Conservation (phyloP, 371 early-diverging fungal species). For the Enterospora canceri region DNA sequence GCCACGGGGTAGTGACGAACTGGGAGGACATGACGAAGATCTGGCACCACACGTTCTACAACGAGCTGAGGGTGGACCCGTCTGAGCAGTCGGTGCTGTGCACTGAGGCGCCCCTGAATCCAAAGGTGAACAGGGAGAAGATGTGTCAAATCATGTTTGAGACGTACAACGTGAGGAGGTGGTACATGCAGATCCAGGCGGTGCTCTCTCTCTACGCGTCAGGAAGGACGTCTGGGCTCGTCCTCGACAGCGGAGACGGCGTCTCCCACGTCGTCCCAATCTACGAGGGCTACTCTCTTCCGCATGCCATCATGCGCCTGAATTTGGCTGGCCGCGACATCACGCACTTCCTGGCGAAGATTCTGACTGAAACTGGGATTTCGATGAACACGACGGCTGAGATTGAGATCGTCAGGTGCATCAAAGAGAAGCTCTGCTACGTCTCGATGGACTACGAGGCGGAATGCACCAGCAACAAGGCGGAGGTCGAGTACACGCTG, state of each 20-base stretch:
- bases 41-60: conserved; percentile 95
- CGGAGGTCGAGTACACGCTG: conserved; percentile 79
- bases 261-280: conserved; percentile 98
- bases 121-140: conserved; percentile 98
- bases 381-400: conserved; percentile 95
- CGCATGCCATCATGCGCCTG: conserved; percentile 87
- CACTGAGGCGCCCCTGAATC: conserved; percentile 98
- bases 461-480: conserved; percentile 66
- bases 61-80: conserved; percentile 70
- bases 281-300: conserved; percentile 96
- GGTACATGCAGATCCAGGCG: conserved; percentile 97
- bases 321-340: conserved; percentile 88
- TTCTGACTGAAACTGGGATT: conserved; percentile 94
- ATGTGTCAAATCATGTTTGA: conserved; percentile 99
- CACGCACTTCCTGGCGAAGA: conserved; percentile 83
- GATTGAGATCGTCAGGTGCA: conserved; percentile 97
- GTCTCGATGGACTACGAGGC: conserved; percentile 91
- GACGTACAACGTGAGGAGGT: conserved; percentile 90
- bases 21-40: conserved; percentile 99
- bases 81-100: conserved; percentile 94
- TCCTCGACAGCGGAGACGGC: conserved; percentile 99
- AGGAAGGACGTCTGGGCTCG: conserved; percentile 99
- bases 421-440: conserved; percentile 98
- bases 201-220: conserved; percentile 88
- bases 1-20: conserved; percentile 99